Evolutionary conservation across 2,329 filamentous ascomycete genomes (phyloP).

Genomic region (Talaromyces albobiverticillius): DNA sequence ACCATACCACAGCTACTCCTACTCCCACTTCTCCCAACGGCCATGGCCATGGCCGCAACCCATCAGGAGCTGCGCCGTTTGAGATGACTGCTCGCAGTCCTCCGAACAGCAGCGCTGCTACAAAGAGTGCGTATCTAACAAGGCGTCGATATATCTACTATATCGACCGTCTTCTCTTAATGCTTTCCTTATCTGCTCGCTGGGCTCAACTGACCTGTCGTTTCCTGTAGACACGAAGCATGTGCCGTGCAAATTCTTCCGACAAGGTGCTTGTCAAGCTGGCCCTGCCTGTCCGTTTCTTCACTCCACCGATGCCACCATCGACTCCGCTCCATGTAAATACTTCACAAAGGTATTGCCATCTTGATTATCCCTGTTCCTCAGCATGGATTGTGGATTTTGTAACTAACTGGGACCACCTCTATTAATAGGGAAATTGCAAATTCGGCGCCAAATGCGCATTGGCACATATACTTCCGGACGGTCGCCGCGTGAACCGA

Average conservation of each 20-base stretch:
- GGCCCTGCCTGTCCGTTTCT: conserved; percentile 95
- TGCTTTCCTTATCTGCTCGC: not conserved
- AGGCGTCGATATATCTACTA: no score
- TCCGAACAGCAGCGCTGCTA: conserved; percentile 44
- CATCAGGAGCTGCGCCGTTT: conserved; percentile 32
- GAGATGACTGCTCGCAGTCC: conserved; percentile 47
- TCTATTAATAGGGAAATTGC: conserved; percentile 77
- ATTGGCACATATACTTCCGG: conserved; percentile 90
- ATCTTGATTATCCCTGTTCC: not conserved
- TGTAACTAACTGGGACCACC: not conserved
- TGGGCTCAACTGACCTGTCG: not conserved
- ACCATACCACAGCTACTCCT: not conserved
- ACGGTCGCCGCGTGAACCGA: conserved; percentile 87
- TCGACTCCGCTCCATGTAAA: conserved; percentile 88
- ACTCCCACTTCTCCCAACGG: not conserved
- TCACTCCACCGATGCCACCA: conserved; percentile 80
- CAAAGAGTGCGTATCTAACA: conserved; percentile 19
- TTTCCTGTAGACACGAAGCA: conserved; percentile 75
- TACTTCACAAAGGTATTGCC: conserved; percentile 96
- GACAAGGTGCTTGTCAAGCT: conserved; percentile 92
- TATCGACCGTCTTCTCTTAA: not conserved
- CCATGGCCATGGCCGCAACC: conserved; percentile 39
- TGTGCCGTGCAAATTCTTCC: conserved; percentile 99
- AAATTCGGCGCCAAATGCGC: conserved; percentile 98
- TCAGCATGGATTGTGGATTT: not conserved